A percentile compares a stretch with the other conserved stretches of the same genome.
Conservation (phyloP, 2,329 filamentous ascomycete species). For the Chalaropsis ovoidea region DNA sequence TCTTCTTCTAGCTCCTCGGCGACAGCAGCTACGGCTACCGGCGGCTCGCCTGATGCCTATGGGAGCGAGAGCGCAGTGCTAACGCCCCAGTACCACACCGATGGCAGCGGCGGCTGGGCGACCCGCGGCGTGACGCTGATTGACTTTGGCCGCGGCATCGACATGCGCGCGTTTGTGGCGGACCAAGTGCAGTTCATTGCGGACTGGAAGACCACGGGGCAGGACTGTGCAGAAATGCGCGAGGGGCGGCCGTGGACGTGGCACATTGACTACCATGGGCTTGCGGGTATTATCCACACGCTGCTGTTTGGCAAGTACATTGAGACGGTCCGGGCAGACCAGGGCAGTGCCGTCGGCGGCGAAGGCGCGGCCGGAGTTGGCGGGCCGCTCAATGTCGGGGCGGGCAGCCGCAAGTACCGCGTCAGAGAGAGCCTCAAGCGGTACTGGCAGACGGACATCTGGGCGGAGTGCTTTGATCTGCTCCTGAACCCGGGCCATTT, state of each 20-base stretch:
- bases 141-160: conserved; percentile 88
- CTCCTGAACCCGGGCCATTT: conserved; percentile 70
- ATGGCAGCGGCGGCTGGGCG: conserved; percentile 68
- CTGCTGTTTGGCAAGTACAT: conserved; percentile 94
- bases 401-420: conserved; percentile 57
- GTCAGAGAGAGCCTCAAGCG: conserved; percentile 78
- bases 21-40: not conserved
- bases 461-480: conserved; percentile 71
- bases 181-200: conserved; percentile 75
- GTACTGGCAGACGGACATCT: conserved; percentile 94
- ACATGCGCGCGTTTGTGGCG: conserved; percentile 73
- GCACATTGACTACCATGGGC: conserved; percentile 91
- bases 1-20: conserved; percentile 28
- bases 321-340: conserved; percentile 55
- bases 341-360: conserved; percentile 45
- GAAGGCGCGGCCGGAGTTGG: conserved; percentile 39
- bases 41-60: not conserved
- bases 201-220: conserved; percentile 80
- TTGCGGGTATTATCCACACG: conserved; percentile 78
- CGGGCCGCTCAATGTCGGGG: conserved; percentile 39
- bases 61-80: conserved; percentile 33
- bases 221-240: conserved; percentile 92
- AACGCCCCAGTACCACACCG: conserved; percentile 56
- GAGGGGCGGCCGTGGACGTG: conserved; percentile 93
- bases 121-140: conserved; percentile 75